Evolutionary conservation across 805 yeast species (phyloP).

Genomic region (Cyberlindnera mississippiensis): DNA sequence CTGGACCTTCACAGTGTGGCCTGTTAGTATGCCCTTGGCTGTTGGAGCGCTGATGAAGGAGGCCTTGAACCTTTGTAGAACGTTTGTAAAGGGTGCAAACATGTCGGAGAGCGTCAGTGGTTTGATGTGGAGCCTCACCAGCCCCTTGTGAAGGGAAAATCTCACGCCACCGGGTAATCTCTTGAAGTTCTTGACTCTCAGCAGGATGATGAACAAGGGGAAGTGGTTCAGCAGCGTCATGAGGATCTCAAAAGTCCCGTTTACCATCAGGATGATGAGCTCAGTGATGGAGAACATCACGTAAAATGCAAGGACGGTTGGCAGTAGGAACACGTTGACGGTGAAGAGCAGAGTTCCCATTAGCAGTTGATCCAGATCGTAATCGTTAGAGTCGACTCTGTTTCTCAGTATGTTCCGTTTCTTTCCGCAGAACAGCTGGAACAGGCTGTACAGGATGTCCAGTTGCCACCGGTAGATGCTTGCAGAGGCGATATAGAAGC

Average conservation of each 20-base stretch:
- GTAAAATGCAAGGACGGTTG: constrained; percentile 86
- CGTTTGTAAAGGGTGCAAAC: constrained; percentile 44
- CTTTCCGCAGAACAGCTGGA: constrained; percentile 84
- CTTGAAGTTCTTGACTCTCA: constrained; percentile 75
- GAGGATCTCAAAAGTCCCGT: constrained; percentile 52
- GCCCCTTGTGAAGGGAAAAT: constrained; percentile 19
- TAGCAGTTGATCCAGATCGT: constrained; percentile 80
- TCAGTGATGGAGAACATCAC: constrained; percentile 62
- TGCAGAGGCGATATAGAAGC: constrained; percentile 77
- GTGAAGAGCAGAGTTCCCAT: constrained; percentile 88
- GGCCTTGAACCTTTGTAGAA: constrained; percentile 36
- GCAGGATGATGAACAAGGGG: constrained; percentile 78
- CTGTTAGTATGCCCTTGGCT: constrained; percentile 39
- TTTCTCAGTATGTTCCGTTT: constrained; percentile 79
- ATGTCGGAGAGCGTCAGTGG: constrained; percentile 43
- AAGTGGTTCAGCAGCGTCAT: constrained; percentile 72
- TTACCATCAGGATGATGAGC: constrained; percentile 42
- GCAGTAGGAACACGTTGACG: constrained; percentile 69
- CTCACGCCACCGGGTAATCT: constrained; percentile 60
- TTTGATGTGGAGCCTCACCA: constrained; percentile 35
- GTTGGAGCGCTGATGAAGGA: constrained; percentile 42
- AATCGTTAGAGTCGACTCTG: constrained; percentile 81
- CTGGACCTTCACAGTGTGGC: constrained; percentile 41
- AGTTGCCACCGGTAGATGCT: constrained; percentile 76
- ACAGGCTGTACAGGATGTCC: constrained; percentile 62